Evolutionary conservation across 495 filamentous ascomycete genomes (phyloP), one percentile per base, ranked within the genome.

Genomic region (Penicillium bovifimosum): DNA sequence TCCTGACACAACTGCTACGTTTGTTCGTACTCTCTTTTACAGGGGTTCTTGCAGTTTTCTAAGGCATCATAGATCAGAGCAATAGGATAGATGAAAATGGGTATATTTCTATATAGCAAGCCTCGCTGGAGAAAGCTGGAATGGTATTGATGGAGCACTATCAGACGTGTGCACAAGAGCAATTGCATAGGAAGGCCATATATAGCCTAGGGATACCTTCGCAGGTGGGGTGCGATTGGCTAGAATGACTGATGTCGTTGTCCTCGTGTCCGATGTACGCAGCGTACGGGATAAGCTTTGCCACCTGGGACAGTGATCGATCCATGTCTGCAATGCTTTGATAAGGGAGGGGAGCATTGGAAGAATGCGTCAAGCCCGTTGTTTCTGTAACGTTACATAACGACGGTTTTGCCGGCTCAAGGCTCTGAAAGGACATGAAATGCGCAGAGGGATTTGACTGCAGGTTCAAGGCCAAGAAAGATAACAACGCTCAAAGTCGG

Each of bases 1-100:
- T 16, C 52, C 44, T 46, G 55, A 42, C 53, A 41, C 43, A 39
- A 49, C 49, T 34, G 33, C 52, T 33, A 27, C 47, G 33, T 51
- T 52, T 47, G 24, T 27, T 38, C 50, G 26, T 39, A 40, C 16
- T 47, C 20, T 13, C 41, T 40, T 41, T 33, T 26, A 50, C 28
- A 16, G 6, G 18, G 17, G 13, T 41, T 28, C n/a, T 33, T 33
- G n/a, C 9, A 3, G 38, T 16, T 20, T 42, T 42, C 34, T 39
- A 31, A 2, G 34, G 32, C 6, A 41, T 24, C 7, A 41, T 34
- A 4, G n/a, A 9, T 42, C 18, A 41, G n/a, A 34, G 9, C n/a
- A 42, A 50, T 42, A 28, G 13, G 27, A 27, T 17, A 41, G 20
- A 24, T 32, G 32, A 13, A 9, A 0, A 9, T 42, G n/a, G n/a